phyloP scores from a whole-genome alignment of 257 asterid genomes.

The Solanum bulbocastanum region DNA sequence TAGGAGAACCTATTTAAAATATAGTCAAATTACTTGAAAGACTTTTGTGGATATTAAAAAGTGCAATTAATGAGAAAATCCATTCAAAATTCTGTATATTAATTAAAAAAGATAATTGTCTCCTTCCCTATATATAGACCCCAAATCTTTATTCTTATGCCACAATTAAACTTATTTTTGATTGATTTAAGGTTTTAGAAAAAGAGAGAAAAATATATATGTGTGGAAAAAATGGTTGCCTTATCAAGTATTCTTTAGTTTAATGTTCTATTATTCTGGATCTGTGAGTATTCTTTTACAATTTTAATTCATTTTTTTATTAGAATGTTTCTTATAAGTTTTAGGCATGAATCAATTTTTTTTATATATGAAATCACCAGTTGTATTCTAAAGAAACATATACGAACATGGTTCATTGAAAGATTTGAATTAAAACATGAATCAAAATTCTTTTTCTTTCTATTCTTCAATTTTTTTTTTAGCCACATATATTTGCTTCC shows the following conservation, averaged over 20 bases:
- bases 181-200: no score
- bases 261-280: not conserved
- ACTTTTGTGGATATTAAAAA: not conserved
- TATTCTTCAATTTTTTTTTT: no score
- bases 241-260: not conserved
- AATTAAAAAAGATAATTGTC: not conserved
- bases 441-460: no score
- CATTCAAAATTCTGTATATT: no score
- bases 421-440: no score
- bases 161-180: no score
- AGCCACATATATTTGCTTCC: no score
- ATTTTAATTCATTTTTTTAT: not conserved
- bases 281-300: not conserved
- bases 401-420: no score
- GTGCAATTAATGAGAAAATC: not conserved
- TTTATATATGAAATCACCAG: not conserved
- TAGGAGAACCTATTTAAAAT: no score
- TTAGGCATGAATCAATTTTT: not conserved
- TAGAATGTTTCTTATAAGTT: not conserved
- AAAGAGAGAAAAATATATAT: not conserved
- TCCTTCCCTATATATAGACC: not conserved
- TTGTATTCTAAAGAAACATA: no score
- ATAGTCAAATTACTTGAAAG: not conserved
- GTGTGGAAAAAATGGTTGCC: slow-evolving; percentile 28
- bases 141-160: not conserved